A percentile compares a stretch with the other conserved stretches of the same genome.
Conservation (phyloP, 208 protist species). For the Crithidia bombi region DNA sequence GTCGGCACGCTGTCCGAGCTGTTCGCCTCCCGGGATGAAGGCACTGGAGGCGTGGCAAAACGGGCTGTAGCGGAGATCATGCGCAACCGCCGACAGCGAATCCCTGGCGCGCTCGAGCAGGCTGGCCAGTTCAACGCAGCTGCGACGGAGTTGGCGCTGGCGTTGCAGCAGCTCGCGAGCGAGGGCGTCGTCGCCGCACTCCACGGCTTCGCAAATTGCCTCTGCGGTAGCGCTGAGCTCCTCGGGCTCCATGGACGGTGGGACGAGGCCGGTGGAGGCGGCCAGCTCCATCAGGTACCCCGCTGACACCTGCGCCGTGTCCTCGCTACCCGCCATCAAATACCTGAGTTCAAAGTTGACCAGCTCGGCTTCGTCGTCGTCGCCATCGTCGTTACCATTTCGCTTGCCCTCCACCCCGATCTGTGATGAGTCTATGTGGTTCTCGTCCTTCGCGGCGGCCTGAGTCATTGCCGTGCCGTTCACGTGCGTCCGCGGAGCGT, state of each 20-base stretch:
- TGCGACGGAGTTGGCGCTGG: slow-evolving; percentile 18
- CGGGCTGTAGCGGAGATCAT: slow-evolving; percentile 25
- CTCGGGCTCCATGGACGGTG: slow-evolving; percentile 22
- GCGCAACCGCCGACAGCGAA: slow-evolving; percentile 25
- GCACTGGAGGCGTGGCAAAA: slow-evolving; percentile 3
- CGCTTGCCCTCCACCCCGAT: background rate
- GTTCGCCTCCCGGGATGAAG: no score
- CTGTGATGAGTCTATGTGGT: background rate
- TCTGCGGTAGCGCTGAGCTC: slow-evolving; percentile 15
- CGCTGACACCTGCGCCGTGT: slow-evolving; percentile 24
- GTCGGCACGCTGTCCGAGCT: background rate
- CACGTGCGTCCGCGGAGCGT: background rate
- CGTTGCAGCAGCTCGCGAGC: slow-evolving; percentile 1
- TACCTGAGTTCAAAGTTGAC: slow-evolving; percentile 10
- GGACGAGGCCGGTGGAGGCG: slow-evolving; percentile 28
- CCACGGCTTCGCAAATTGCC: slow-evolving; percentile 2
- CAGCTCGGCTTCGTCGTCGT: background rate
- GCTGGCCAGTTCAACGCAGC: slow-evolving; percentile 18
- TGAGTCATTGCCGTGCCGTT: no score
- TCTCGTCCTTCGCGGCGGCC: background rate
- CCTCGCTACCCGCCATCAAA: slow-evolving; percentile 19
- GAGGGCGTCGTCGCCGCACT: background rate
- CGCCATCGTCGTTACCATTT: background rate
- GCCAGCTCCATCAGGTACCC: slow-evolving; percentile 36
- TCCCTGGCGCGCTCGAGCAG: slow-evolving; percentile 29